Base-by-base conservation (phyloP, 352 stramenopile genomes). In the Phytophthora chlamydospora region DNA sequence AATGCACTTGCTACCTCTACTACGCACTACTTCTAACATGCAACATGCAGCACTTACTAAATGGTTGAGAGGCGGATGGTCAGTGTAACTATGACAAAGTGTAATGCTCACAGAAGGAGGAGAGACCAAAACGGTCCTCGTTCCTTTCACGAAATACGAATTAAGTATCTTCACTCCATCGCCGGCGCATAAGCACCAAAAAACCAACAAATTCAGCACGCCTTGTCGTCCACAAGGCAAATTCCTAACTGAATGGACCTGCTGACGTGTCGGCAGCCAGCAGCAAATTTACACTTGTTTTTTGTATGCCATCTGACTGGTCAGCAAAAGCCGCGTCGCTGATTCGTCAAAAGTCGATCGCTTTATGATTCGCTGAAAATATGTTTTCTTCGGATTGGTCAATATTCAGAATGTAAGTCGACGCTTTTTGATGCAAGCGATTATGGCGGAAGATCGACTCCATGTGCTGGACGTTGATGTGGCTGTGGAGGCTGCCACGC, bases 51-150 rank as follows among this genome's bases (percentile, higher is more conserved):
- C 24, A 29, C 24, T 29, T 29, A 29, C 24, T 24, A 55, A 33
- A n/a, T 43, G n/a, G n/a, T 61, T 62, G 17, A 27, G 21, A 58
- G 58, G 62, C 56, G 51, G 64, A 85, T 85, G 76, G 76, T 85
- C 76, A 85, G 76, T 85, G 76, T 85, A 85, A 85, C 76, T 85
- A 85, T 85, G 76, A 85, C 76, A 85, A 78, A 82, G 46, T 74
- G 62, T 76, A 71, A 44, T 75, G 72, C 72, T 84, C 75, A 84
- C 66, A 77, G 66, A 84, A 84, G 66, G 51, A 65, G 57, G 50
- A 67, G 69, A 66, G 35, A 66, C 75, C 75, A 78, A 81, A 68
- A 84, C 75, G 69, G 72, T 51, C 50, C 72, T 70, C 62, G 34
- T 52, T 60, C 62, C 71, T 81, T 78, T 84, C 75, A 78, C 75